A percentile compares a stretch with the other conserved stretches of the same genome.
Evolutionary conservation across 1,284 basidiomycete species (phyloP).

Genomic region (Tylopilus sp.): DNA sequence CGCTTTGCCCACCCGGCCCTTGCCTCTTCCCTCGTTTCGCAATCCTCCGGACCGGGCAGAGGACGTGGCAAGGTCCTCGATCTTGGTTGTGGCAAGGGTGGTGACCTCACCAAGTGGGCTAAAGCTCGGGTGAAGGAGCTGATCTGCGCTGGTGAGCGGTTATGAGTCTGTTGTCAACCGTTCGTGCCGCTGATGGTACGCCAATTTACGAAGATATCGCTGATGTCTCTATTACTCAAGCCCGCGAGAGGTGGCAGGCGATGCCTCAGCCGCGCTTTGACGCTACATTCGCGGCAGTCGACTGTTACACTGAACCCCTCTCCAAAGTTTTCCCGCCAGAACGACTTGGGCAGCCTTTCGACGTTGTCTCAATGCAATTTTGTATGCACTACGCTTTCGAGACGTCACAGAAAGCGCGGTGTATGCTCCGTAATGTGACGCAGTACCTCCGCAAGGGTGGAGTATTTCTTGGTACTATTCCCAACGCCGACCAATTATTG

Average conservation of each 20-base stretch:
- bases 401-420: constrained; percentile 76
- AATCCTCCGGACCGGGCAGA: constrained; percentile 34
- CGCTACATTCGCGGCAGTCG: constrained; percentile 81
- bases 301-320: constrained; percentile 82
- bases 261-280: constrained; percentile 58
- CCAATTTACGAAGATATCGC: constrained; percentile 74
- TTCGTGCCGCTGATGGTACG: constrained; percentile 7
- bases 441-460: constrained; percentile 81
- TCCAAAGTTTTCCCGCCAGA: constrained; percentile 64
- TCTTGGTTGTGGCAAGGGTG: constrained; percentile 97
- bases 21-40: constrained; percentile 34
- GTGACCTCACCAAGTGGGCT: constrained; percentile 94
- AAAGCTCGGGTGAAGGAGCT: constrained; percentile 82
- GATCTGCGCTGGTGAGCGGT: constrained; percentile 73
- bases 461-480: constrained; percentile 91
- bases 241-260: constrained; percentile 60
- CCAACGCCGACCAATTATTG: constrained; percentile 79
- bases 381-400: constrained; percentile 99
- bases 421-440: constrained; percentile 92
- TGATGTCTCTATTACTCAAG: constrained; percentile 86
- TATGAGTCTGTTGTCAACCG: not conserved
- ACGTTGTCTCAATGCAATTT: constrained; percentile 97
- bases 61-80: constrained; percentile 81
- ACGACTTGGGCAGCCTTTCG: constrained; percentile 65
- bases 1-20: constrained; percentile 74